Conservation (phyloP, 1,284 basidiomycete genomes). For the Ceratobasidium sp. region DNA sequence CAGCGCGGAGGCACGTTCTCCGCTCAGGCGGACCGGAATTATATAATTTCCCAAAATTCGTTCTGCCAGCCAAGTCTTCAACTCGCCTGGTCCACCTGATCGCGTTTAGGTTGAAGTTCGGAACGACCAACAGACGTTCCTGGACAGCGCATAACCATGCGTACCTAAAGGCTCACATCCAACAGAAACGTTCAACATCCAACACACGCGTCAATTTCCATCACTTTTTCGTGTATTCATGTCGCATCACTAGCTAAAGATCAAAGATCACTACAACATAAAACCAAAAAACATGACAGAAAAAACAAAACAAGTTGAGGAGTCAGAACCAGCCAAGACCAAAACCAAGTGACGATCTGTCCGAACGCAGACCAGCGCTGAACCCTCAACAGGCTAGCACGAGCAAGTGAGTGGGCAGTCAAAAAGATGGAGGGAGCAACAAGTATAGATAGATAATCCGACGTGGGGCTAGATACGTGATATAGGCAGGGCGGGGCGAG, state of each 20-base stretch:
- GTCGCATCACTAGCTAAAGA: slow-evolving; percentile 12
- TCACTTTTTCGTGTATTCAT: slow-evolving; percentile 38
- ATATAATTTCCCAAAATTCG: slow-evolving; percentile 4
- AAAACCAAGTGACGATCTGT: slow-evolving; percentile 15
- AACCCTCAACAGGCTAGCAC: slow-evolving; percentile 7
- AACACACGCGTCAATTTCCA: too few species aligned
- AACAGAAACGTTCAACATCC: too few species aligned
- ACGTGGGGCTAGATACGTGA: slow-evolving; percentile 30
- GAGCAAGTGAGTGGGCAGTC: slow-evolving; percentile 26
- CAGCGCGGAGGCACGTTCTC: slow-evolving; percentile 42
- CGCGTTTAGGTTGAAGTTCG: neutral
- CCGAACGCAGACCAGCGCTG: slow-evolving; percentile 29
- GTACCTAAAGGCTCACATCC: too few species aligned
- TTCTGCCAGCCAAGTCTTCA: too few species aligned
- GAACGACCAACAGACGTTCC: neutral
- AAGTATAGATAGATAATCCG: slow-evolving; percentile 38
- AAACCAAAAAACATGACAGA: slow-evolving; percentile 31
- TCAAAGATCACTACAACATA: slow-evolving; percentile 29
- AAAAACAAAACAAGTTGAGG: slow-evolving; percentile 10
- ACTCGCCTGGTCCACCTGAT: neutral
- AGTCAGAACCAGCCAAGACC: slow-evolving; percentile 39
- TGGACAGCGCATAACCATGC: too few species aligned
- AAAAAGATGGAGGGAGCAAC: neutral
- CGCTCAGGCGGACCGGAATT: slow-evolving; percentile 24
- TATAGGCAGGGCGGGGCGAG: neutral